Base-by-base conservation (phyloP, 257 asterid species). In the Nicotiana obtusifolia region DNA sequence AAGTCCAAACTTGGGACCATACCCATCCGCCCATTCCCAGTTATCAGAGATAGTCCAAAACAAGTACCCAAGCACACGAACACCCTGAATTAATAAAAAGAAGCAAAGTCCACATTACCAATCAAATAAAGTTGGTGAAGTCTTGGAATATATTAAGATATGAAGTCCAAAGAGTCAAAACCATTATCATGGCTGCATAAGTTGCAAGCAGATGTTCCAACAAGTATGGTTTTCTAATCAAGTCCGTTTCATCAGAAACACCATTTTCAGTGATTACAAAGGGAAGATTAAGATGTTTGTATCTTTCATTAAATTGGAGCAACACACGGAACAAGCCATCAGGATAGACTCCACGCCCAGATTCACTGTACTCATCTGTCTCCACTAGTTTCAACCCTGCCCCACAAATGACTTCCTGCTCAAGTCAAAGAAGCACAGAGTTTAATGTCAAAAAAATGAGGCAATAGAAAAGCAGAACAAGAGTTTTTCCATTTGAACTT, bases 11-110 rank as follows among this genome's bases (percentile, higher is more conserved):
- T 95, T 95, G 53, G 99, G 99, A 30, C 99, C 99, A 80, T 95
- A 95, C 5, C 99, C 99, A 86, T 95, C 99, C 60, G 99, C 98
- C 99, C 99, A 95, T 81, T 95, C 99, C 99, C 99, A 95, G 90
- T 95, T 95, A 88, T 95, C 99, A 26, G 99, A 95, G 87, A 92
- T 94, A 65, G 99, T 95, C 99, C 99, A 95, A 85, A 95, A 95
- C 82, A 95, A 80, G 90, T 94, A 95, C 59, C 99, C 99, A 80
- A 94, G 90, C 78, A 95, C 77, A 0, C 92, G 97, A 11, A 95
- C 93, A 77, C 98, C 99, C 99, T 94, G 37, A 15, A 65, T 24
- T 67, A 24, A 68, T 73, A 80, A 75, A 56, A 24, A 80, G 73
- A 82, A 10, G 80, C 35, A 65, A 65, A 52, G 61, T 26, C 71